Base-by-base conservation (phyloP, 2,329 filamentous ascomycete species). In the Polytolypa hystricis region DNA sequence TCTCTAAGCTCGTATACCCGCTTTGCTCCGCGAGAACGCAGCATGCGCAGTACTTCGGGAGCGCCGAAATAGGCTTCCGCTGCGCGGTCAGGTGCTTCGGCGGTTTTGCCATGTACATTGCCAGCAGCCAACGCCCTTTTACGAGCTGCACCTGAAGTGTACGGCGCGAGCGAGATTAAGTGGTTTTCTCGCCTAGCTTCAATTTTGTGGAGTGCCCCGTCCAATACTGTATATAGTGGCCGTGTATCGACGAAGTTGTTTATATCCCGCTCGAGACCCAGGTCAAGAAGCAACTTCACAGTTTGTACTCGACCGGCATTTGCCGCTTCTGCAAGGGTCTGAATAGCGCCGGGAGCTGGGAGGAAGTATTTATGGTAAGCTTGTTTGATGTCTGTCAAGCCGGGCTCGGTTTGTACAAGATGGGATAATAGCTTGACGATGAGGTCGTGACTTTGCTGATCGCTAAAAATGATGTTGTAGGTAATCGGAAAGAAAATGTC, bases 401-500 rank as follows among this genome's bases (percentile, higher is more conserved):
- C 35, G 6, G 27, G 12, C 8, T 37, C 35, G 14, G 33, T 30
- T 12, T 33, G 19, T 32, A 32, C 33, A 12, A 53, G 14, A 10
- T 45, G 40, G 9, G 25, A 30, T 10, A 54, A 37, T 10, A 51
- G 30, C 3, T 40, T 25, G 4, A 38, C 14, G 16, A 53, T 48
- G 4, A 53, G 38, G 7, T 51, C 41, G 25, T 48, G 43, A 26
- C 42, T 47, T 18, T 40, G 27, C 33, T 49, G 34, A 32, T 54
- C 51, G 9, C 33, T 44, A 2, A 53, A 28, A 14, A 33, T 25
- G 9, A 29, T 31, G 25, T 53, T 54, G 18, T 44, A 43, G 18
- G 37, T 41, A 8, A 53, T 43, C 4, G 42, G 36, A 26, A 44
- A 50, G 23, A 54, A 45, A 9, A 51, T 43, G 26, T 52, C 49